Evolutionary conservation across 2,329 filamentous ascomycete genomes (phyloP).

Genomic region (Sporothrix globosa): DNA sequence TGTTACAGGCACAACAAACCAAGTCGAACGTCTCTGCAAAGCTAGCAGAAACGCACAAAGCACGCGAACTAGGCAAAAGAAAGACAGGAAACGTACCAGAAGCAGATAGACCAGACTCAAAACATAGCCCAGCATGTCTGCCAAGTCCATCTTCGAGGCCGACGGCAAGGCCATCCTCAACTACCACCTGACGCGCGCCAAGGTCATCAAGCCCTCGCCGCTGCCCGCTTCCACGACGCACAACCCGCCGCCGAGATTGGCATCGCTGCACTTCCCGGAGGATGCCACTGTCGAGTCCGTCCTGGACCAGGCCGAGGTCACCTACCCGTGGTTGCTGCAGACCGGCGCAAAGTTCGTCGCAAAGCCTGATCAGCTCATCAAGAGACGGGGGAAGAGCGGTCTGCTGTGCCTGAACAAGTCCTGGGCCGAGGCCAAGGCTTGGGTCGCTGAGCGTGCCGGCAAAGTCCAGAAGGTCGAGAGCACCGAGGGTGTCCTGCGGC

Average conservation of each 20-base stretch:
- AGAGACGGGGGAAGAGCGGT: slow-evolving; percentile 98
- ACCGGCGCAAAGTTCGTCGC: slow-evolving; percentile 90
- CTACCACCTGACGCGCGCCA: slow-evolving; percentile 98
- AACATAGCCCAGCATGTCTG: slow-evolving; percentile 65
- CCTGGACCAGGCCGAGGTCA: slow-evolving; percentile 92
- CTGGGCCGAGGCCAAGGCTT: slow-evolving; percentile 90
- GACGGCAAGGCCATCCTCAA: slow-evolving; percentile 99
- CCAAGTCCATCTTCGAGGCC: slow-evolving; percentile 97
- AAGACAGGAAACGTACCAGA: slow-evolving; percentile 16
- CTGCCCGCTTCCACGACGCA: slow-evolving; percentile 82
- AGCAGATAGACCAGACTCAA: not conserved
- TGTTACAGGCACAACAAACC: not conserved
- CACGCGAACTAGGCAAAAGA: slow-evolving; percentile 5
- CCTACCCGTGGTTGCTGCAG: slow-evolving; percentile 92
- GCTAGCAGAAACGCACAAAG: slow-evolving; percentile 10
- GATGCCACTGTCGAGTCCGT: slow-evolving; percentile 80
- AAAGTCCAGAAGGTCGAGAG: slow-evolving; percentile 94
- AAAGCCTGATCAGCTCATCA: slow-evolving; percentile 99
- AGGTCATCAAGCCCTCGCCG: slow-evolving; percentile 96
- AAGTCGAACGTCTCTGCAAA: not conserved
- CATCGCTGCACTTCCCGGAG: slow-evolving; percentile 89
- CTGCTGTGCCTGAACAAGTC: slow-evolving; percentile 95
- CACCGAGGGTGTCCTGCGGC: slow-evolving; percentile 81
- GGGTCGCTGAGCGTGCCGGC: slow-evolving; percentile 89
- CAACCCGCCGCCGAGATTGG: slow-evolving; percentile 89